Evolutionary conservation across 768 basidiomycete genomes (phyloP).

Genomic region (Phylloporus rhodoxanthus): DNA sequence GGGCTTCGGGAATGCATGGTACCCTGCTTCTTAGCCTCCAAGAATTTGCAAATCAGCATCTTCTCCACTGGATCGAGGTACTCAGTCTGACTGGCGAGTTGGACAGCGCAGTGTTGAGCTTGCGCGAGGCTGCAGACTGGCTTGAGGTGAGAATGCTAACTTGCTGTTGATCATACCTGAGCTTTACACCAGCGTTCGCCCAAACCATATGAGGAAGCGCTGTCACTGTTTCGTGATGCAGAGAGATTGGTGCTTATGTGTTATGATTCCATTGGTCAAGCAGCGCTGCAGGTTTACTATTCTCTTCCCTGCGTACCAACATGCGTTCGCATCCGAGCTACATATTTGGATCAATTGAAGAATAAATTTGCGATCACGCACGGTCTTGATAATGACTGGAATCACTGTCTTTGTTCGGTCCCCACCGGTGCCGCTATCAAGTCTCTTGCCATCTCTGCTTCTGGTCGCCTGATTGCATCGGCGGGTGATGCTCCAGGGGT

Average conservation of each 20-base stretch:
- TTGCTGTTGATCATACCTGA: background rate
- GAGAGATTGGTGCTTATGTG: slow-evolving; percentile 17
- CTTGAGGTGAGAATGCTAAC: slow-evolving; percentile 5
- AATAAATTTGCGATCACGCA: slow-evolving; percentile 8
- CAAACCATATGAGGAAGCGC: slow-evolving; percentile 3
- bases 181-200: slow-evolving; percentile 4
- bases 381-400: slow-evolving; percentile 13
- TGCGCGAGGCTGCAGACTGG: slow-evolving; percentile 11
- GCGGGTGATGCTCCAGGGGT: slow-evolving; percentile 33
- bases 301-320: slow-evolving; percentile 10
- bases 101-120: slow-evolving; percentile 10
- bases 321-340: slow-evolving; percentile 6
- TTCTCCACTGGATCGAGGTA: slow-evolving; percentile 18
- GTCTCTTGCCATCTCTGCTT: slow-evolving; percentile 16
- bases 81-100: slow-evolving; percentile 16
- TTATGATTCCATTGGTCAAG: slow-evolving; percentile 16
- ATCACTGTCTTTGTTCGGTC: slow-evolving; percentile 10
- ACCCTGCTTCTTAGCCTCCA: slow-evolving; percentile 8
- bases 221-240: slow-evolving; percentile 12
- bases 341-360: slow-evolving; percentile 7
- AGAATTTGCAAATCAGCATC: slow-evolving; percentile 3
- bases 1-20: slow-evolving; percentile 1
- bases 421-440: slow-evolving; percentile 3
- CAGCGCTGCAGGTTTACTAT: slow-evolving; percentile 16
- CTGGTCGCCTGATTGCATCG: slow-evolving; percentile 15